phyloP scores from a whole-genome alignment of 139 green algal species.

The Trebouxia sp. region DNA sequence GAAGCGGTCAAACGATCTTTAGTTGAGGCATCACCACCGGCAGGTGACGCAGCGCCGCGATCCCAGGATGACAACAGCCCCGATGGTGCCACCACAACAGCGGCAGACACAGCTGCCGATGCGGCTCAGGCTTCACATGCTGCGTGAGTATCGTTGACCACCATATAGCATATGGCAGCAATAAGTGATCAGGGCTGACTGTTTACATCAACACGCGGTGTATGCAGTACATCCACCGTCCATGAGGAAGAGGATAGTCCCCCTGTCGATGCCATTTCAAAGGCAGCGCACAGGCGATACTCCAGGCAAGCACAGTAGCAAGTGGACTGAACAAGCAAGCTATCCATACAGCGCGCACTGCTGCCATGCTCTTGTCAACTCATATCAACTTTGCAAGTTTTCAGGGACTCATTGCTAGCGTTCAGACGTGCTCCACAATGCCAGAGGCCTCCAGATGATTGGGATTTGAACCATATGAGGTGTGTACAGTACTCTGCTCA shows the following conservation, averaged over 20 bases:
- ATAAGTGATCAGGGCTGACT: not conserved
- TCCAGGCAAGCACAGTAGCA: not conserved
- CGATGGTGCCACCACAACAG: too few species aligned
- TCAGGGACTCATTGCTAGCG: not conserved
- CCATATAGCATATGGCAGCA: too few species aligned
- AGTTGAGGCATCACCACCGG: too few species aligned
- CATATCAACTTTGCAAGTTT: not conserved
- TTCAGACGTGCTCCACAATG: not conserved
- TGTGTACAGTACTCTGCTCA: not conserved
- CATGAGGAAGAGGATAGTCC: not conserved
- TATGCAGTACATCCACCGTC: not conserved
- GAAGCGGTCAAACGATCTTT: not conserved
- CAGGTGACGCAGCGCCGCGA: too few species aligned
- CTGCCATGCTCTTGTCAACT: not conserved
- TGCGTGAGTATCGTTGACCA: too few species aligned
- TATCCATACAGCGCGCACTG: too few species aligned
- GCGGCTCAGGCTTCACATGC: too few species aligned
- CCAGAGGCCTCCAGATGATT: not conserved
- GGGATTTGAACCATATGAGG: constrained; percentile 4
- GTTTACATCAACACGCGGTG: not conserved
- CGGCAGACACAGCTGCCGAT: too few species aligned
- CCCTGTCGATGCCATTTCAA: too few species aligned
- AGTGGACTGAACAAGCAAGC: too few species aligned
- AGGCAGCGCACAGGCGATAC: not conserved
- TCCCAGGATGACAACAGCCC: too few species aligned